Evolutionary conservation across 805 yeast genomes (phyloP).

Genomic region (Spathaspora boniae): DNA sequence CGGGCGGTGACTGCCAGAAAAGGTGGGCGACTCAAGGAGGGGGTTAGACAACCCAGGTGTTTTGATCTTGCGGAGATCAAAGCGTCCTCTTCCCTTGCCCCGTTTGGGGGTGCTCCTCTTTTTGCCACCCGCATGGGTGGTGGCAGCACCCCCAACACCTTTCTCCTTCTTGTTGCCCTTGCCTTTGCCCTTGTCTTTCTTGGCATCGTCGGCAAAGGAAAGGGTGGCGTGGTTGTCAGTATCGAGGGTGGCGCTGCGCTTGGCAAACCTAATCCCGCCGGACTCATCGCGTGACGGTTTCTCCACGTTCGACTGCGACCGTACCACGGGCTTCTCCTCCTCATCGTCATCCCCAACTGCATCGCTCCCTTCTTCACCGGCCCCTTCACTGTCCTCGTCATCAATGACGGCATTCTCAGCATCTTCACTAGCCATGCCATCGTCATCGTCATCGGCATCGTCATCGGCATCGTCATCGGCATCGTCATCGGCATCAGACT

Average conservation of each 20-base stretch:
- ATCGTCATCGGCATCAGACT: conserved; percentile 7
- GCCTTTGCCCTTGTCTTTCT: background rate
- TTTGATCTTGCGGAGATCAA: conserved; percentile 5
- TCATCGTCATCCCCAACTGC: conserved; percentile 11
- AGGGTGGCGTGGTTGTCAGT: conserved; percentile 12
- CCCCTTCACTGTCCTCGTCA: conserved; percentile 15
- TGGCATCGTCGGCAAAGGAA: background rate
- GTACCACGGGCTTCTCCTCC: conserved; percentile 14
- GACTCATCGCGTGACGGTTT: conserved; percentile 32
- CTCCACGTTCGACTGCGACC: conserved; percentile 33
- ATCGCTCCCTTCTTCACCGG: conserved; percentile 3
- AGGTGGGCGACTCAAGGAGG: too few species aligned
- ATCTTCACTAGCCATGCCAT: conserved; percentile 9
- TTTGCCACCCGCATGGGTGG: background rate
- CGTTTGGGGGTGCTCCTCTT: background rate
- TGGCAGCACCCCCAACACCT: too few species aligned
- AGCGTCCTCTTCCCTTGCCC: conserved; percentile 1
- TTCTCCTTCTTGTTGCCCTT: background rate
- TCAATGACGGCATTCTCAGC: conserved; percentile 15
- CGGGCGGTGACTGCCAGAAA: too few species aligned
- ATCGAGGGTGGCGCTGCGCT: conserved; percentile 50
- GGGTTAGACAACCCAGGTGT: conserved; percentile 8
- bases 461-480: conserved; percentile 14
- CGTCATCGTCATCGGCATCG: conserved; percentile 18
- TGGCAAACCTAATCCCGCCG: conserved; percentile 32